Evolutionary conservation across 2,329 filamentous ascomycete genomes (phyloP), one percentile per base, ranked within the genome.

Genomic region (Monilinia vaccinii-corymbosi): DNA sequence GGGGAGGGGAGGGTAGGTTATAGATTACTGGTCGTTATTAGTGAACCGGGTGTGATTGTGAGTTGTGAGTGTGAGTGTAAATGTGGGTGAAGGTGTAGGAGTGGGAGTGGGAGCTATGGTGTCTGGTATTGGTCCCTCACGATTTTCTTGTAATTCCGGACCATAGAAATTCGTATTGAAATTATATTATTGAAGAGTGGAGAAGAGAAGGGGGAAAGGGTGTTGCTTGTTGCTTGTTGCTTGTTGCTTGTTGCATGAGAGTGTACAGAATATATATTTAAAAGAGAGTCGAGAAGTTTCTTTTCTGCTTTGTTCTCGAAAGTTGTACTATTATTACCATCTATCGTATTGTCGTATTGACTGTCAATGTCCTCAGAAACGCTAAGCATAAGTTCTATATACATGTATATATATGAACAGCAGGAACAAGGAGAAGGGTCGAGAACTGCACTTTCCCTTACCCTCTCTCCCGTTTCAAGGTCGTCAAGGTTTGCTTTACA

Each of bases 101-200:
- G n/a, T 44, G 31, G 25, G 36, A 16, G 38, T 40, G 9, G 18
- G 16, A 18, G 16, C 10, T n/a, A 0, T 42, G 18, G 38, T 21
- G 4, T 10, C 13, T 42, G 18, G 51, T 55, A 44, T 55, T 44
- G 51, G 38, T 44, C 51, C 51, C 51, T 55, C 50, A 40, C 38
- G 44, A 44, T 55, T 44, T 44, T 53, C 32, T 55, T 44, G 23
- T n/a, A 44, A 55, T 55, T 55, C 51, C 51, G 51, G 38, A 44
- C 38, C 38, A 55, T 55, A 55, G 51, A 55, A 55, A 44, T 55
- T 55, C 51, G 51, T 55, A 55, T 55, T 42, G 51, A 44, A 34
- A 55, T 53, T 53, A 11, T 34, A 34, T n/a, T n/a, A n/a, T 3
- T 28, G 51, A 32, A 55, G 51, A 53, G 51, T 55, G 51, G 51